Conservation (phyloP, 768 basidiomycete genomes). For the Psilocybe azurescens region DNA sequence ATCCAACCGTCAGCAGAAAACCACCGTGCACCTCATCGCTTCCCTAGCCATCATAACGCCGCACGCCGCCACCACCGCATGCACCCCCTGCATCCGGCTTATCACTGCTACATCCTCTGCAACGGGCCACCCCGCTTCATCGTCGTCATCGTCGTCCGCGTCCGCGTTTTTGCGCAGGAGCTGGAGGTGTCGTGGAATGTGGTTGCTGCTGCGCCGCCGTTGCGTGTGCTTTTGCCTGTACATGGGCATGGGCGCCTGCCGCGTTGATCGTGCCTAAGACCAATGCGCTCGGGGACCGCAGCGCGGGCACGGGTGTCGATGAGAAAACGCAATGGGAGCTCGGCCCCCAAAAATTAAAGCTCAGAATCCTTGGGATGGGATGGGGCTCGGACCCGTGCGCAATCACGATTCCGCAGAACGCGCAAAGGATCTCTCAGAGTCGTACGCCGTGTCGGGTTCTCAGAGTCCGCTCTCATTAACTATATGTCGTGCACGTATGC, state of each 20-base stretch:
- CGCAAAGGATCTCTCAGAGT: conserved; percentile 65
- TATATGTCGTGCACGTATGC: background rate
- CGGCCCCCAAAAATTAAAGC: conserved; percentile 77
- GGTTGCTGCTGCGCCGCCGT: too few species aligned
- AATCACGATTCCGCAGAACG: conserved; percentile 35
- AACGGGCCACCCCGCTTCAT: conserved; percentile 40
- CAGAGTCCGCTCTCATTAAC: background rate
- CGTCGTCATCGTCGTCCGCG: conserved; percentile 42
- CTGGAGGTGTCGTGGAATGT: conserved; percentile 35
- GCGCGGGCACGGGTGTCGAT: conserved; percentile 29
- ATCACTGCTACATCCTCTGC: conserved; percentile 71
- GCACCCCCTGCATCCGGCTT: conserved; percentile 58
- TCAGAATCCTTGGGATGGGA: conserved; percentile 40
- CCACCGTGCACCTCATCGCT: background rate
- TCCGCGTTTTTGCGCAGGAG: conserved; percentile 38
- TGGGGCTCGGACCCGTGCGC: conserved; percentile 19
- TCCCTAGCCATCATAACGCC: background rate
- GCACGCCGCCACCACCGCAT: background rate
- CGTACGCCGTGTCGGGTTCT: conserved; percentile 52
- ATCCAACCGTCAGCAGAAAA: background rate
- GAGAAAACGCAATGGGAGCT: conserved; percentile 34
- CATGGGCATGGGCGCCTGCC: background rate
- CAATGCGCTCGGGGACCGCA: too few species aligned
- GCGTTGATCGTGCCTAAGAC: conserved; percentile 31
- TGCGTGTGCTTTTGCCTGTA: too few species aligned